Base-by-base conservation (phyloP, 2,329 filamentous ascomycete species). In the Pleomassaria siparia region DNA sequence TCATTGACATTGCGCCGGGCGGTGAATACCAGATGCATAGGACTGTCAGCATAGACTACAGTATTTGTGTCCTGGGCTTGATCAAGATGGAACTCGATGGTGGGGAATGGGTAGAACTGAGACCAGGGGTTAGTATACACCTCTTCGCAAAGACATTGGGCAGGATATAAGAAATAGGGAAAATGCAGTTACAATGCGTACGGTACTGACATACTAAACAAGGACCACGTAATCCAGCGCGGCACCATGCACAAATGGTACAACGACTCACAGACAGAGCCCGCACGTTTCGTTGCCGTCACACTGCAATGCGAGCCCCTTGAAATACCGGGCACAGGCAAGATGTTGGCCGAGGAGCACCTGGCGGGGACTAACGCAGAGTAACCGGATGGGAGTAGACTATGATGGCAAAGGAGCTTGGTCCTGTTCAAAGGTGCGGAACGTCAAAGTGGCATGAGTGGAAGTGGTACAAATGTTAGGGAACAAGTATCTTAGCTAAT, bases 191-290 rank as follows among this genome's bases (percentile, higher is more conserved):
- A n/a, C n/a, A n/a, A n/a, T n/a, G n/a, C n/a, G n/a, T 21, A 39
- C 22, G 4, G 25, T 26, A 13, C 20, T 37, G 35, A 37, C 20
- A 24, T 22, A 13, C 4, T 7, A 16, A 30, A 18, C 8, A 29
- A 44, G 42, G 49, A 62, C 29, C 58, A 61, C 30, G 41, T 62
- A 12, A 46, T 62, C 15, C 59, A 62, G 39, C 44, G 56, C 1
- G 59, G 59, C 0, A 62, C 58, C 2, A 52, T 59, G 48, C 58
- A 62, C 35, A 61, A 57, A 28, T 61, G 58, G 59, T 37, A 32
- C 18, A 47, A 47, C 28, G 45, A 30, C 9, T 43, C 39, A 0
- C 35, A 55, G 22, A 63, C 58, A 2, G 56, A 61, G 44, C 50
- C 58, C 0, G 50, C 56, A n/a, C 49, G 58, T 4, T 54, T 62